Conservation (phyloP, 805 yeast genomes). For the Grigorovia yakushimaensis region DNA sequence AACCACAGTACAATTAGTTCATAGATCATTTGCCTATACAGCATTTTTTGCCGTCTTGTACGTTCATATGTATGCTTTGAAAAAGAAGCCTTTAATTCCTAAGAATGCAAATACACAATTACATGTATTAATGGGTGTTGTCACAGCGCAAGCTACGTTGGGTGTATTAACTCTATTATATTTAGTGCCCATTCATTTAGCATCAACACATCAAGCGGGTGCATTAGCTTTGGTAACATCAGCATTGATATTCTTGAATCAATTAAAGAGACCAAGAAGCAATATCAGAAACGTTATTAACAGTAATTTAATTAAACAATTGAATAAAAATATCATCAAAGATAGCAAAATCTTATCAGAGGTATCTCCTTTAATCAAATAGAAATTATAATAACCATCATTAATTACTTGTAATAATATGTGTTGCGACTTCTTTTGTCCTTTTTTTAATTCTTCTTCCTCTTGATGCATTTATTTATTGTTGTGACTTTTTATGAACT, state of each 20-base stretch:
- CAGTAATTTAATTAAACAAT: constrained; percentile 15
- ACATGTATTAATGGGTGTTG: constrained; percentile 73
- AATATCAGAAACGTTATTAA: constrained; percentile 30
- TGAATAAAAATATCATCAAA: constrained; percentile 9
- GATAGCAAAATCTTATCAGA: constrained; percentile 30
- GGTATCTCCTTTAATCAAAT: constrained; percentile 26
- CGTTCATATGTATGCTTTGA: constrained; percentile 57
- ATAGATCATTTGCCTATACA: constrained; percentile 73
- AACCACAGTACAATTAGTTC: constrained; percentile 86
- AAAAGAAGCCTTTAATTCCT: constrained; percentile 48
- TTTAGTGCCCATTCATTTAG: constrained; percentile 85
- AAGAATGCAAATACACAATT: constrained; percentile 44
- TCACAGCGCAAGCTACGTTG: constrained; percentile 66
- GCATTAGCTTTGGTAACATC: constrained; percentile 81
- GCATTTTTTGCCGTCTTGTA: constrained; percentile 66
- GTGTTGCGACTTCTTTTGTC: too few relatives aligned
- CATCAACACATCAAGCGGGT: constrained; percentile 96
- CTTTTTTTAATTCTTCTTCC: not conserved
- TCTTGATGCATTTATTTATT: not conserved
- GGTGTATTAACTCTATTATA: constrained; percentile 83
- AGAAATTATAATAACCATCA: not conserved
- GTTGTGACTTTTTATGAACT: not conserved
- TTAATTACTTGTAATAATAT: too few relatives aligned
- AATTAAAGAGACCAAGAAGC: constrained; percentile 49
- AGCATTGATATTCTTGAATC: constrained; percentile 52